These are phyloP conservation scores for Hypoxylon sp. DNA, from an alignment of 2,329 filamentous ascomycete genomes.

Conservation along the genomic window DNA sequence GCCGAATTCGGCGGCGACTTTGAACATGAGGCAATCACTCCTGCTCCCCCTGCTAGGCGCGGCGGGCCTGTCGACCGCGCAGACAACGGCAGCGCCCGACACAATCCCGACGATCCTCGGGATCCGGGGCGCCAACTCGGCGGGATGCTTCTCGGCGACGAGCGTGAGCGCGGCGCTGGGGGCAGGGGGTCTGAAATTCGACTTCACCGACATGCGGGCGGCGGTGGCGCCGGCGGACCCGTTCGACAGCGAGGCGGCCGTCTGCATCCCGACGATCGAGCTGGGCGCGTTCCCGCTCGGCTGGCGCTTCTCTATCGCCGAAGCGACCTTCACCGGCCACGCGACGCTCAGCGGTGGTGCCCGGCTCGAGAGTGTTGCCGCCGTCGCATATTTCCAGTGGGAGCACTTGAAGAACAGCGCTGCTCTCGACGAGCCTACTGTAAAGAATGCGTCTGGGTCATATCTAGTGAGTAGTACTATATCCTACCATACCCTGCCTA, in stretches of 20 bases:
- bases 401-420: conserved; percentile 30
- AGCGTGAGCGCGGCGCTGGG: conserved; percentile 18
- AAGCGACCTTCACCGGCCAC: conserved; percentile 29
- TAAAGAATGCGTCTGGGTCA: conserved; percentile 31
- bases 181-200: conserved; percentile 14
- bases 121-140: conserved; percentile 30
- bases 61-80: conserved; percentile 11
- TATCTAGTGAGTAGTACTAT: conserved; percentile 16
- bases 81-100: conserved; percentile 10
- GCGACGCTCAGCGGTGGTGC: conserved; percentile 26
- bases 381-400: conserved; percentile 32
- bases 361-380: conserved; percentile 23
- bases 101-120: conserved; percentile 30
- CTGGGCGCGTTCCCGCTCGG: conserved; percentile 30
- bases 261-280: conserved; percentile 29
- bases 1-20: too few relatives aligned
- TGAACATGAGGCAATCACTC: too few relatives aligned
- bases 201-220: conserved; percentile 32
- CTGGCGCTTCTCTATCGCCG: conserved; percentile 26
- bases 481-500: too few relatives aligned
- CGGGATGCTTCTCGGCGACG: conserved; percentile 28
- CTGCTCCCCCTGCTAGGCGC: conserved; percentile 3
- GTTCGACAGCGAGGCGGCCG: conserved; percentile 30
- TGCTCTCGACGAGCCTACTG: conserved; percentile 9
- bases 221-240: conserved; percentile 23